phyloP scores from a whole-genome alignment of 768 basidiomycete genomes.

The Calocera cornea region DNA sequence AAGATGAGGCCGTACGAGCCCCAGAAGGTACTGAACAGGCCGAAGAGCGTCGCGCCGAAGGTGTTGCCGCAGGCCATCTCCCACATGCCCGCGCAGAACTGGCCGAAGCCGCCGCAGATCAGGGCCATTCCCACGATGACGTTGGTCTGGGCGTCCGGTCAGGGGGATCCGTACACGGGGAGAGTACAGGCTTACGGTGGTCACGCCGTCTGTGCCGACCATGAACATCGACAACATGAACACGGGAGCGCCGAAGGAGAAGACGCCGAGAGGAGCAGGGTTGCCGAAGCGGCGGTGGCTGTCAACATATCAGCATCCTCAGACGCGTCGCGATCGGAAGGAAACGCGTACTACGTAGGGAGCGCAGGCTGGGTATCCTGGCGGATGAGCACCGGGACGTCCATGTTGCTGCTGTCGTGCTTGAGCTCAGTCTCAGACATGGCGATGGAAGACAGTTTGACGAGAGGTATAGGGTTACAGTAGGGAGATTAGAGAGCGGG shows the following conservation, averaged over 20 bases:
- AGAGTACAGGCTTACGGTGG: neutral
- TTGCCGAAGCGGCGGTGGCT: neutral
- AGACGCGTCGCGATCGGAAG: neutral
- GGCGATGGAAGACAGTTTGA: neutral
- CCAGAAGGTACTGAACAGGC: conserved; percentile 17
- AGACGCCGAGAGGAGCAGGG: neutral
- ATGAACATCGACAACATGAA: conserved; percentile 2
- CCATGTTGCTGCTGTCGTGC: neutral
- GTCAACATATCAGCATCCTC: neutral
- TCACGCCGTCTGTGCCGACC: neutral
- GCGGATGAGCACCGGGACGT: neutral
- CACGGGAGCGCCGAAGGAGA: conserved; percentile 2
- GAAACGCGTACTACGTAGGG: neutral
- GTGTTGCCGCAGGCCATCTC: conserved; percentile 24
- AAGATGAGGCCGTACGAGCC: conserved; percentile 31
- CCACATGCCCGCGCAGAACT: conserved; percentile 17
- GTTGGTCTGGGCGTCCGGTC: neutral
- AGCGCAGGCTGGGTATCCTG: conserved; percentile 2
- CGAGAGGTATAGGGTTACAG: neutral
- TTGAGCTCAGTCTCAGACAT: neutral
- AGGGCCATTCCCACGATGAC: neutral
- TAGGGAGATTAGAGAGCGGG: neutral
- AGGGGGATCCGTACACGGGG: neutral
- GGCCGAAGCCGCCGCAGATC: conserved; percentile 14
- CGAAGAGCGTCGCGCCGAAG: conserved; percentile 21